phyloP scores from a whole-genome alignment of 1,139 yeast genomes.

The Groenewaldozyma auringiensis region DNA sequence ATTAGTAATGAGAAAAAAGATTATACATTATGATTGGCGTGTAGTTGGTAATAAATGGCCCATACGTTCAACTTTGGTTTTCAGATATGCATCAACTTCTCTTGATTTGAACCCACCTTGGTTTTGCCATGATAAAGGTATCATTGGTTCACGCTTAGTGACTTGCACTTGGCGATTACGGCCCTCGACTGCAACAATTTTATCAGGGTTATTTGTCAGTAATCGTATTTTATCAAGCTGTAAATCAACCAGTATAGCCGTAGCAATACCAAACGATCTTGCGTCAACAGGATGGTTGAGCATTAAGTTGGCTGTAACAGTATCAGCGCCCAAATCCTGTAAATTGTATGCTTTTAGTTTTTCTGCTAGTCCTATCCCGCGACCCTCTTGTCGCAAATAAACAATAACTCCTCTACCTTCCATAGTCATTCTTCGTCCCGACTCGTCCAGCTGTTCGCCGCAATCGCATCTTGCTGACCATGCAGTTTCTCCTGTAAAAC shows the following conservation, averaged over 20 bases:
- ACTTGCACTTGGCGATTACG: conserved; percentile 62
- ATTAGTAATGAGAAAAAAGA: too few relatives aligned
- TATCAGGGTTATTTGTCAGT: conserved; percentile 93
- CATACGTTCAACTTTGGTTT: conserved; percentile 94
- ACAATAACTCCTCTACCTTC: conserved; percentile 91
- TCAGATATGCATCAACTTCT: conserved; percentile 86
- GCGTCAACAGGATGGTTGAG: conserved; percentile 97
- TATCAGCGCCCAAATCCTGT: conserved; percentile 97
- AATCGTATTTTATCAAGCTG: conserved; percentile 67
- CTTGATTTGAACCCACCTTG: conserved; percentile 65
- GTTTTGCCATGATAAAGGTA: conserved; percentile 84
- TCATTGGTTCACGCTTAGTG: conserved; percentile 88
- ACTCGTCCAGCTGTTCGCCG: conserved; percentile 98
- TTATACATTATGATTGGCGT: not conserved
- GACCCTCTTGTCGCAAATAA: conserved; percentile 93
- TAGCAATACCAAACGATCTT: conserved; percentile 85
- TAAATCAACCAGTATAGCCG: conserved; percentile 81
- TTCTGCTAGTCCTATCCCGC: conserved; percentile 96
- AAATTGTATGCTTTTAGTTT: conserved; percentile 93
- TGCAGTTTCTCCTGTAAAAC: conserved; percentile 98
- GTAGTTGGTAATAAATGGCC: conserved; percentile 62
- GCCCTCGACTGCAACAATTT: conserved; percentile 90
- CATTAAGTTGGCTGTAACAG: conserved; percentile 90
- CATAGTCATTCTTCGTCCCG: conserved; percentile 85
- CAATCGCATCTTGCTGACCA: conserved; percentile 99